Evolutionary conservation across 805 yeast species (phyloP), one percentile per base, ranked within the genome.

Genomic region (Ogataea wickerhamii): DNA sequence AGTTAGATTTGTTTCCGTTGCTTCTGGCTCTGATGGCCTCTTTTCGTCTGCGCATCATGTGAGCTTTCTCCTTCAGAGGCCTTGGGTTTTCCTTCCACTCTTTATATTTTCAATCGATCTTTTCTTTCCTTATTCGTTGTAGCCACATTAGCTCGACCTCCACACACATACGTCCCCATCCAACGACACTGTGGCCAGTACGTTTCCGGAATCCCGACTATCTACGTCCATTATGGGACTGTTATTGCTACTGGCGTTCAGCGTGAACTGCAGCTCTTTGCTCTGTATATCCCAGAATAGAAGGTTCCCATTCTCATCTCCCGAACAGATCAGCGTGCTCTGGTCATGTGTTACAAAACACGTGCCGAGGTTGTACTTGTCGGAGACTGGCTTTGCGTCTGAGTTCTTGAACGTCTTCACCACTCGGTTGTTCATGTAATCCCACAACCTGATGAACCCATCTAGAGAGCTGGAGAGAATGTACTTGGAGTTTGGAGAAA

Each of bases 361-460:
- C 2, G 80, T 58, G 6, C 75, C 68, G 48, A 84, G 68, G 19
- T 69, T 66, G 52, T 62, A 81, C 44, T 74, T 76, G 44, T 71
- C 78, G 34, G 73, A 61, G n/a, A 76, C 54, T 7, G 68, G 58
- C 6, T 43, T 32, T 7, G 56, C 45, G 32, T 51, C 45, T 2
- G 41, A 13, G 21, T 52, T 51, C 28, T 48, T 53, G 39, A 49
- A 63, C 3, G 95, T 86, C 56, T 87, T 86, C 23, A 87, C 83
- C 18, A 87, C 89, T 46, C 73, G 74, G 52, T 87, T 86, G 48
- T 77, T 73, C 75, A 86, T 77, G 60, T 85, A 87, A 60, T 87
- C 93, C 96, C 96, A 89, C 24, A 89, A 56, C 43, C 91, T 67
- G 3, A 88, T 66, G 4, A 71, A 65, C 3, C 96, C 96, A 58